Evolutionary conservation across 78 protist species (phyloP), one percentile per base, ranked within the genome.

Genomic region (Creolimax fragrantissima): DNA sequence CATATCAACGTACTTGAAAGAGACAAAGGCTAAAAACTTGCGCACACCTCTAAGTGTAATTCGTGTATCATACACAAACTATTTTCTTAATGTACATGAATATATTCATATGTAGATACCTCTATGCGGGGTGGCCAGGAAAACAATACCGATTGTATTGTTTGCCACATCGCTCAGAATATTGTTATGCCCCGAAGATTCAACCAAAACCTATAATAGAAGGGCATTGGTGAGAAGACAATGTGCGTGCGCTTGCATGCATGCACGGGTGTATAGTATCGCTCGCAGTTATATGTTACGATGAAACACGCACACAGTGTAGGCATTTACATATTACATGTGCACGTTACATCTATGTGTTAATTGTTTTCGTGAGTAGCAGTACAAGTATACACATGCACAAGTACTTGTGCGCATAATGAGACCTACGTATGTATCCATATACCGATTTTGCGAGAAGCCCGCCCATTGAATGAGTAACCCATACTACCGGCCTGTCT

Each of bases 391-490:
- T 24, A 58, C 74, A 1, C 74, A 58, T 17, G 24, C 74, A 58
- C 2, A 58, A 58, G 39, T 32, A 58, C 74, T 32, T 58, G 24
- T 24, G 74, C 1, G 24, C 74, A 58, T 17, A 58, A 17, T 5
- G 37, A 83, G 5, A 24, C 86, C 35, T 39, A 83, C 6, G 42
- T 41, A 83, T 41, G 86, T 5, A 83, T 24, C 41, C 86, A 83
- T 17, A 58, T 24, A 83, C 86, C 86, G 35, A 5, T 83, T 90
- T 90, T 11, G 45, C 92, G 44, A 90, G 88, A n/a, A 90, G 81
- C 17, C 92, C 92, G n/a, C 92, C 92, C 92, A 90, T 90, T 7
- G 92, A 90, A 42, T 90, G 92, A 3, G 92, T 90, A 3, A 90
- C 92, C 37, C 37, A 90, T 36, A 90, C 81, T 6, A 44, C 5